Evolutionary conservation across 768 basidiomycete genomes (phyloP).

Genomic region (Pisolithus sp.): DNA sequence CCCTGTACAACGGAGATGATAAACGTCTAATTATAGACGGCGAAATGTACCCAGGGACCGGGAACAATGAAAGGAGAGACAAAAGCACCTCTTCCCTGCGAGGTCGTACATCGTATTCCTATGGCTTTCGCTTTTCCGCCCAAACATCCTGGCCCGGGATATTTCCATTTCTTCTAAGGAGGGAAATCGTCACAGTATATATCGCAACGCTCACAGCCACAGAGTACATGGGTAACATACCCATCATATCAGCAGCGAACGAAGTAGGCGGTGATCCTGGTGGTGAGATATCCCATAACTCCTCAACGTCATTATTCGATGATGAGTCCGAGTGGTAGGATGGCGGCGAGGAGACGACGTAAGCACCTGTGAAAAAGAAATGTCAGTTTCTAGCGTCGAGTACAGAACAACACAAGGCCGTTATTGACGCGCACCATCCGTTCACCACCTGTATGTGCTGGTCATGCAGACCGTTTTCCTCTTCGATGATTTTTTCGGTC

Average conservation of each 20-base stretch:
- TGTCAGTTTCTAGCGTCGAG: constrained; percentile 9
- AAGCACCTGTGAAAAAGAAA: constrained; percentile 13
- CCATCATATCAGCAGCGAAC: constrained; percentile 43
- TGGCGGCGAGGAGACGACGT: constrained; percentile 38
- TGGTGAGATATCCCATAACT: constrained; percentile 45
- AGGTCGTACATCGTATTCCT: neutral
- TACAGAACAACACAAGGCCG: constrained; percentile 13
- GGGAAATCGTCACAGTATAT: constrained; percentile 9
- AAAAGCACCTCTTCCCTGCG: neutral
- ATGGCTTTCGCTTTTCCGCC: constrained; percentile 21
- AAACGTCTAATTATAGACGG: constrained; percentile 21
- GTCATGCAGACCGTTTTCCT: constrained; percentile 35
- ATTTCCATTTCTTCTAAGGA: constrained; percentile 46
- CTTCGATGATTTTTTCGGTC: constrained; percentile 24
- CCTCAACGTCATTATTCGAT: constrained; percentile 42
- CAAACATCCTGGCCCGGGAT: constrained; percentile 45
- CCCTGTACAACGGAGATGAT: constrained; percentile 18
- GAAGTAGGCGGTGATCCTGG: constrained; percentile 35
- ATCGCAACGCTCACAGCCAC: neutral
- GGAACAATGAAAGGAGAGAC: constrained; percentile 10
- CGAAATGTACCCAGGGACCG: constrained; percentile 23
- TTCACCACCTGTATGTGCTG: constrained; percentile 53
- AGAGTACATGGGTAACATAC: constrained; percentile 23
- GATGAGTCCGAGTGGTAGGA: constrained; percentile 31
- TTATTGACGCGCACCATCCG: constrained; percentile 55